These are phyloP conservation scores for Pogostemon cablin DNA, from an alignment of 257 asterid genomes.

Conservation along the genomic window DNA sequence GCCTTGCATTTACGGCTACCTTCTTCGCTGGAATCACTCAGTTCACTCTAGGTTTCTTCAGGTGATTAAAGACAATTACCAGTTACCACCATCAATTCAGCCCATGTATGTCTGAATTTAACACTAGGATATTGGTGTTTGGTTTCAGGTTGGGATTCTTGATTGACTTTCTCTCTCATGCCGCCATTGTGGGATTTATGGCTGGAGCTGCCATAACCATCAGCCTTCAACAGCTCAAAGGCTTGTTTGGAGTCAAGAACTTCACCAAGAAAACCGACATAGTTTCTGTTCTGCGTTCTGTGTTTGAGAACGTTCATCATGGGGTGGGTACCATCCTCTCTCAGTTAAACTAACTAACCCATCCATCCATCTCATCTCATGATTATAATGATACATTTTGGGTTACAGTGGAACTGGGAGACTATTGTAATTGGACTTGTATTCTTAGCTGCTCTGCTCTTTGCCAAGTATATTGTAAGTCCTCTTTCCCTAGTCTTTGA, in stretches of 20 bases:
- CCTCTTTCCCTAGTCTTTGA: not conserved
- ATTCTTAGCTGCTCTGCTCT: constrained; percentile 63
- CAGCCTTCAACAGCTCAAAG: constrained; percentile 82
- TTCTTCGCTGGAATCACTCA: constrained; percentile 77
- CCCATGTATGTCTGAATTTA: too few relatives aligned
- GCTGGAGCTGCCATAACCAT: constrained; percentile 81
- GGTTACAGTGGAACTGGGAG: constrained; percentile 77
- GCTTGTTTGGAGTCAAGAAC: constrained; percentile 58
- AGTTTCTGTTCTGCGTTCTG: constrained; percentile 70
- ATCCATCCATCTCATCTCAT: not conserved
- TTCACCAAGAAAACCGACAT: constrained; percentile 72
- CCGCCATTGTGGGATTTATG: constrained; percentile 77
- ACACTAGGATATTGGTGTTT: constrained; percentile 2
- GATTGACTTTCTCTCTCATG: constrained; percentile 77
- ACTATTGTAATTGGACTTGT: constrained; percentile 62
- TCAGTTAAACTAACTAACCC: not conserved
- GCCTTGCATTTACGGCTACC: constrained; percentile 78
- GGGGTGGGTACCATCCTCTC: constrained; percentile 48
- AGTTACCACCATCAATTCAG: not conserved
- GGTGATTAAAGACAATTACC: constrained; percentile 39
- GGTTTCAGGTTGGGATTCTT: constrained; percentile 69
- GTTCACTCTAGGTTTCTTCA: constrained; percentile 65
- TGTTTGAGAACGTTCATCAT: constrained; percentile 49
- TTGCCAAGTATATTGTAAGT: constrained; percentile 66
- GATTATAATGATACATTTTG: constrained; percentile 23